Evolutionary conservation across 176 grass and related monocot species (phyloP), one percentile per base, ranked within the genome.

Genomic region (Cenchrus purpureus): DNA sequence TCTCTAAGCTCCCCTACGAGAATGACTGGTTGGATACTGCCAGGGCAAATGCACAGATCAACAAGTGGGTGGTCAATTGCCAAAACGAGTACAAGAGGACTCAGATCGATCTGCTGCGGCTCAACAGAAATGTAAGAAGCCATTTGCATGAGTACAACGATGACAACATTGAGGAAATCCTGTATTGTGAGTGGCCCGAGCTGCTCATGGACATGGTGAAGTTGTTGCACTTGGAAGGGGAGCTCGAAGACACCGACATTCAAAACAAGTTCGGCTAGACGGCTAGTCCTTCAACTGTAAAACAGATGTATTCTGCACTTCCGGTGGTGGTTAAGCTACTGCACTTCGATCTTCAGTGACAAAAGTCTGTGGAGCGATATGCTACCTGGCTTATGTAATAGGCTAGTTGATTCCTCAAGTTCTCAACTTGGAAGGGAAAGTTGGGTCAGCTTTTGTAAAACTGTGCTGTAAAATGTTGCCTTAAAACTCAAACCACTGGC

Each of bases 121-220:
- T 74, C 71, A 53, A 74, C 71, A 74, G 48, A 32, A 74, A 74
- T 74, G 71, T 74, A 31, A 75, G 73, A 56, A 75, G 73, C 73
- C 73, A 75, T 29, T 37, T 75, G 51, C 29, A 20, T 56, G 14
- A 56, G 15, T 75, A 75, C 73, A 40, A 20, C 51, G 29, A 75
- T 29, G 51, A 6, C 0, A 15, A 37, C 9, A 6, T 75, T 56
- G 73, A 56, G 29, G 29, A 75, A 56, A 75, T 56, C 53, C 25
- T 75, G 73, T 75, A 75, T 37, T 75, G 73, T n/a, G 73, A 56
- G 40, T 75, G 73, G 50, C 73, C 73, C 22, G 50, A 53, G 71
- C 71, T 74, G 48, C 48, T 74, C 22, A 53, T 32, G 14, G 71
- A 10, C 25, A 75, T 75, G 73, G 50, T 19, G 73, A 75, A 10